Evolutionary conservation across 2,329 filamentous ascomycete species (phyloP), one percentile per base, ranked within the genome.

Genomic region (Microsporum canis): DNA sequence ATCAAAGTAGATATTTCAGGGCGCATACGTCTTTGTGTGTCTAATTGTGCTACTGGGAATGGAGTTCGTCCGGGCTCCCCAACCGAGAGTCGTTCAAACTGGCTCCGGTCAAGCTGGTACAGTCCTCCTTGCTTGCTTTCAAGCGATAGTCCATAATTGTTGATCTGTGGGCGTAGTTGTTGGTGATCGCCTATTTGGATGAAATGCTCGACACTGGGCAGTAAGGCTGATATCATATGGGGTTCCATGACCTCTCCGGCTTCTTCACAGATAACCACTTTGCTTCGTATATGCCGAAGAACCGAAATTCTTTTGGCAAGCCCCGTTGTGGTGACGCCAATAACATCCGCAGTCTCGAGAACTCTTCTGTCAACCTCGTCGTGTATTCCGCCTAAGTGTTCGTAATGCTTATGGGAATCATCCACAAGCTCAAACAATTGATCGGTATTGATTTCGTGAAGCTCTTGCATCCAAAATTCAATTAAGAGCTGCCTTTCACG

Each of bases 161-260:
- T 82, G 60, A 83, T 77, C 65, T 89, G 88, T 0, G 87, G 88
- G 0, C 86, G 81, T 0, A 90, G 78, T 64, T 90, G 88, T 60
- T 86, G 81, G 68, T 90, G 87, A 60, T 90, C 88, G 0, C 88
- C 88, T 8, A 90, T 89, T 1, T 88, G 70, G 0, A 89, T 79
- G 0, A 89, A 68, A 43, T 89, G 85, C 62, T 87, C 80, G 0
- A 82, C 82, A 0, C 78, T 71, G 0, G 79, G 69, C 0, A 77
- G 75, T 61, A 89, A 66, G 0, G 87, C 81, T 0, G 86, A 81
- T 0, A 89, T 70, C 1, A 87, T 76, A 65, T 89, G 87, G 1
- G 79, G 78, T 69, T 90, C 87, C 0, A 89, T 75, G 2, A 90
- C 87, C 64, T 90, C 87, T 1, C 86, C 87, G 0, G 86, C 87